These are phyloP conservation scores for Nitzschia sp. DNA, from an alignment of 108 stramenopile genomes.

Conservation along the genomic window DNA sequence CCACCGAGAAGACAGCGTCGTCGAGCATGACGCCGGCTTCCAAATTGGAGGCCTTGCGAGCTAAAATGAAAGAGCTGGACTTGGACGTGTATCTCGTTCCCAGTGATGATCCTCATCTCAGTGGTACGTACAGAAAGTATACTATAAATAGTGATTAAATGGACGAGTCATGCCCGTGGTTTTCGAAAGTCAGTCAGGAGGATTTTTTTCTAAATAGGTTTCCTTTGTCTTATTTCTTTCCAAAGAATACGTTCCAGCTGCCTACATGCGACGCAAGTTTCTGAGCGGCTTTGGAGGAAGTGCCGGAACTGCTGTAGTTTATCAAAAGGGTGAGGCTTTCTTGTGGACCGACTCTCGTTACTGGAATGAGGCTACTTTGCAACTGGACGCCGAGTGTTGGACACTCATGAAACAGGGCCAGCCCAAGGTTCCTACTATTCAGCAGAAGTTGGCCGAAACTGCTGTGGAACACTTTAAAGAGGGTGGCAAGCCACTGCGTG, in stretches of 20 bases:
- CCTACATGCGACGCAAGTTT: slow-evolving; percentile 88
- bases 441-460: slow-evolving; percentile 58
- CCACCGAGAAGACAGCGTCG: not conserved
- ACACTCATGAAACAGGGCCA: slow-evolving; percentile 83
- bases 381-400: slow-evolving; percentile 72
- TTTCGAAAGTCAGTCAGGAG: not conserved
- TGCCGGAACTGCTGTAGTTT: slow-evolving; percentile 95
- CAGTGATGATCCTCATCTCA: slow-evolving; percentile 88
- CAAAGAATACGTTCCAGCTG: slow-evolving; percentile 93
- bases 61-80: slow-evolving; percentile 55
- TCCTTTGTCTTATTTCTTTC: not conserved
- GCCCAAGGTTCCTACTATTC: slow-evolving; percentile 67
- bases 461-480: slow-evolving; percentile 43
- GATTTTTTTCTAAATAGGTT: not conserved
- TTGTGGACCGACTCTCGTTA: slow-evolving; percentile 98
- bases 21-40: slow-evolving; percentile 39
- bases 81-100: slow-evolving; percentile 84
- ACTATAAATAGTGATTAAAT: no score
- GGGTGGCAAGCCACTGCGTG: slow-evolving; percentile 29
- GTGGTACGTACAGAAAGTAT: slow-evolving; percentile 51
- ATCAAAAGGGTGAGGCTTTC: slow-evolving; percentile 27
- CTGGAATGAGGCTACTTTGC: slow-evolving; percentile 88
- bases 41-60: slow-evolving; percentile 57
- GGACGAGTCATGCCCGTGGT: no score
- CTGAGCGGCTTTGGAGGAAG: slow-evolving; percentile 91